phyloP scores from a whole-genome alignment of 2,329 filamentous ascomycete genomes.

The Boeremia lycopersici region DNA sequence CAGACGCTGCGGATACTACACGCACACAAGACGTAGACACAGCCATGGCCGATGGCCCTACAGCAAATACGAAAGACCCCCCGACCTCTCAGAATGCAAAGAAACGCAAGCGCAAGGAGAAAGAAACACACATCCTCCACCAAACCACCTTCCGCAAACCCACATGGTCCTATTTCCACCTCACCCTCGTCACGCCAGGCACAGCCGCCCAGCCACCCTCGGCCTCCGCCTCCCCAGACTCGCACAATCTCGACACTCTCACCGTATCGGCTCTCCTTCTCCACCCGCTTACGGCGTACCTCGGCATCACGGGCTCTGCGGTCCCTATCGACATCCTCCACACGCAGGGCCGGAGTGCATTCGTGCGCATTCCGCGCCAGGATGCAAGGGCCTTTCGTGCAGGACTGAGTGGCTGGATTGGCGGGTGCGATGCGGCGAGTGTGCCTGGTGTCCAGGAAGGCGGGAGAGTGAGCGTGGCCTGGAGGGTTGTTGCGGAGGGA shows the following conservation, averaged over 20 bases:
- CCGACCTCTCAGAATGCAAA: constrained; percentile 5
- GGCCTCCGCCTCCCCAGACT: neutral
- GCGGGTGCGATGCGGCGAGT: constrained; percentile 27
- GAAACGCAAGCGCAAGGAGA: constrained; percentile 27
- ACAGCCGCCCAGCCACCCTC: constrained; percentile 4
- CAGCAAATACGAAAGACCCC: constrained; percentile 1
- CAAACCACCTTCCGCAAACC: constrained; percentile 49
- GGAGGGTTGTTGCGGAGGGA: constrained; percentile 33
- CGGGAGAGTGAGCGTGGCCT: constrained; percentile 31
- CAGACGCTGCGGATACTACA: neutral
- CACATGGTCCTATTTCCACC: constrained; percentile 51
- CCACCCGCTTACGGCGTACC: constrained; percentile 68
- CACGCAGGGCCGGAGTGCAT: constrained; percentile 24
- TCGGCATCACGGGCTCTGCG: constrained; percentile 70
- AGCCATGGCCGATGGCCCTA: constrained; percentile 7
- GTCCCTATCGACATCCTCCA: constrained; percentile 75
- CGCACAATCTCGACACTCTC: constrained; percentile 61
- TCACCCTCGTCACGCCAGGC: constrained; percentile 40
- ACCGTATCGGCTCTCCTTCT: constrained; percentile 68
- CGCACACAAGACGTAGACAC: neutral
- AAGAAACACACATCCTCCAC: constrained; percentile 31
- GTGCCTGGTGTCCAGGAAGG: constrained; percentile 23
- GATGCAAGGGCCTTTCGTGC: constrained; percentile 35
- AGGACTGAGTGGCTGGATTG: constrained; percentile 35
- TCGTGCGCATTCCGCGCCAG: constrained; percentile 33